phyloP scores from a whole-genome alignment of 2,329 filamentous ascomycete species.

The Hypoxylon rubiginosum region DNA sequence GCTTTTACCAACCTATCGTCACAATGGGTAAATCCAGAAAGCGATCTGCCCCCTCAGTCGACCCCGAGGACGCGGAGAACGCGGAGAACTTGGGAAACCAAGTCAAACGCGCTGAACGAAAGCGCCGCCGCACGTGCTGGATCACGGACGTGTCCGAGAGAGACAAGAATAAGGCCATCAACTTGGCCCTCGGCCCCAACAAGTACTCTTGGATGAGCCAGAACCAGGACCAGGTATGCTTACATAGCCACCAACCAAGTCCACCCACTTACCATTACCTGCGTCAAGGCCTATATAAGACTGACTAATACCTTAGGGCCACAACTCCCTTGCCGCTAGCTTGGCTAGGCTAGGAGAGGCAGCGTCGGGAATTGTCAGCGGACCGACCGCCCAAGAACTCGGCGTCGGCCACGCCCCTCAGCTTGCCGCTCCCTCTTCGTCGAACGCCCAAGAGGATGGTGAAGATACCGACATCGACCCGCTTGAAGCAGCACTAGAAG shows the following conservation, averaged over 20 bases:
- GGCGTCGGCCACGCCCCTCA: not conserved
- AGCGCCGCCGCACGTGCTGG: slow-evolving; percentile 19
- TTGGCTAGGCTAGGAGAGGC: too few relatives aligned
- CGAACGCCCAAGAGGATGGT: too few relatives aligned
- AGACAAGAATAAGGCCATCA: slow-evolving; percentile 25
- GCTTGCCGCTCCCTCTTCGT: too few relatives aligned
- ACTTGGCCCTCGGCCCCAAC: slow-evolving; percentile 26
- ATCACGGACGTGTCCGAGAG: slow-evolving; percentile 24
- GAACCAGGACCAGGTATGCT: too few relatives aligned
- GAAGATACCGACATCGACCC: too few relatives aligned
- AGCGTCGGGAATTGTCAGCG: not conserved
- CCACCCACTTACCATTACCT: not conserved
- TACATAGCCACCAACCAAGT: not conserved
- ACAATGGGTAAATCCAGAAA: not conserved
- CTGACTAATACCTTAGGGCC: not conserved
- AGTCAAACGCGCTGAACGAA: slow-evolving; percentile 47
- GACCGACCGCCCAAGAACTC: not conserved
- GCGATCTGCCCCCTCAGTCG: not conserved
- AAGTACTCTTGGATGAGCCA: slow-evolving; percentile 43
- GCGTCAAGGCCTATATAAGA: not conserved
- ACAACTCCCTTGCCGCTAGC: not conserved
- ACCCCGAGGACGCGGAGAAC: too few relatives aligned
- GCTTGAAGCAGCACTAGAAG: too few relatives aligned
- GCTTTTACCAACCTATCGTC: not conserved
- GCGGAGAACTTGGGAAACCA: too few relatives aligned